phyloP scores from a whole-genome alignment of 2,329 filamentous ascomycete genomes.

The Xylariaceae sp. region DNA sequence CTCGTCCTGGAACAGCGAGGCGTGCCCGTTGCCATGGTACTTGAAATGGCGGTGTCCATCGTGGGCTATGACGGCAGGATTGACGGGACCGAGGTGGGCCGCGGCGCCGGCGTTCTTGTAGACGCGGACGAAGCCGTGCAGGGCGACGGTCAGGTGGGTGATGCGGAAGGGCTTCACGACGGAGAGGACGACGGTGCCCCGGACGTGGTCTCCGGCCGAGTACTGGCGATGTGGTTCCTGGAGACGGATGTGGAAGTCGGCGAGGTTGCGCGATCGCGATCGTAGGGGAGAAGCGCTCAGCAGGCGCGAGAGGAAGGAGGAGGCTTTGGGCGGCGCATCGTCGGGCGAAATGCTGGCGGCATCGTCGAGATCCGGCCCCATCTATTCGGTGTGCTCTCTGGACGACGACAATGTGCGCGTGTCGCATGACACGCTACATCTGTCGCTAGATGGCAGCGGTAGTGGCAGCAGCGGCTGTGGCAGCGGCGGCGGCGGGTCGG shows the following conservation, averaged over 20 bases:
- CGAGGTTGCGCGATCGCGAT: slow-evolving; percentile 54
- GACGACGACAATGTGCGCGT: slow-evolving; percentile 20
- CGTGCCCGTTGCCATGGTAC: slow-evolving; percentile 70
- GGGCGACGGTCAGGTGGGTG: slow-evolving; percentile 69
- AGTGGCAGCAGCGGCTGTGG: too few relatives aligned
- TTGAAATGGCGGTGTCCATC: slow-evolving; percentile 34
- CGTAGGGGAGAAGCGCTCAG: slow-evolving; percentile 44
- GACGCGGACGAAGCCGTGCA: slow-evolving; percentile 74
- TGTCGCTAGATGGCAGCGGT: slow-evolving; percentile 15
- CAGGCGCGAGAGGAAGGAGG: slow-evolving; percentile 46
- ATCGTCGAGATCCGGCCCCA: slow-evolving; percentile 36
- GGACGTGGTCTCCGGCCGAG: slow-evolving; percentile 65
- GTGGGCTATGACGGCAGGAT: slow-evolving; percentile 32
- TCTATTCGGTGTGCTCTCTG: slow-evolving; percentile 31
- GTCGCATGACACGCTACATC: slow-evolving; percentile 28
- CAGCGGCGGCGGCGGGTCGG: too few relatives aligned
- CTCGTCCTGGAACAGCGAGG: slow-evolving; percentile 78
- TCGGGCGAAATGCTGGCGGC: slow-evolving; percentile 29
- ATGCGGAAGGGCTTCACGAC: slow-evolving; percentile 68
- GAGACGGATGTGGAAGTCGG: slow-evolving; percentile 71
- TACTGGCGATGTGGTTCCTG: slow-evolving; percentile 74
- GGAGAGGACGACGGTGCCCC: slow-evolving; percentile 64
- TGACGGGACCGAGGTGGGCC: slow-evolving; percentile 38
- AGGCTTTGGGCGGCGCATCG: slow-evolving; percentile 31
- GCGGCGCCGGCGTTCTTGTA: slow-evolving; percentile 60